A percentile compares a stretch with the other conserved stretches of the same genome.
Conservation (phyloP, 352 stramenopile species). For the Pythium utonaiense region DNA sequence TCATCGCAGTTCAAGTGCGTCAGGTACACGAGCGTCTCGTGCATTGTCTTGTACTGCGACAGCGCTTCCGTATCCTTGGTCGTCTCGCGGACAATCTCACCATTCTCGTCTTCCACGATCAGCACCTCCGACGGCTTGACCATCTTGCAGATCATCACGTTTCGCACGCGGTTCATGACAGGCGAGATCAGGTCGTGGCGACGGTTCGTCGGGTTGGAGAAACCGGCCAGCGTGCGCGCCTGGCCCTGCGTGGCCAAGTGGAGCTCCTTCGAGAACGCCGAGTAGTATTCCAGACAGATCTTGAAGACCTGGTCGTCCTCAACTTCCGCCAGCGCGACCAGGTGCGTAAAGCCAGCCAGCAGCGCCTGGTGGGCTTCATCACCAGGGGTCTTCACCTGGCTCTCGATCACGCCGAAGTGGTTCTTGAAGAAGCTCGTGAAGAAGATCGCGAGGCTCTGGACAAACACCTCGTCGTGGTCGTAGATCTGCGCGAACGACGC, state of each 20-base stretch:
- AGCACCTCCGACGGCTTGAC: constrained; percentile 99
- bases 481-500: constrained; percentile 90
- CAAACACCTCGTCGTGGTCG: constrained; percentile 96
- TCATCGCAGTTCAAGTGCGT: constrained; percentile 99
- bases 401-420: constrained; percentile 95
- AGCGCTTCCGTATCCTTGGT: constrained; percentile 99
- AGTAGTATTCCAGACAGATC: constrained; percentile 98
- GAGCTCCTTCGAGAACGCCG: constrained; percentile 95
- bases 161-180: constrained; percentile 93
- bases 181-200: constrained; percentile 68
- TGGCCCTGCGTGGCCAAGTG: constrained; percentile 92
- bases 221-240: constrained; percentile 50
- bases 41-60: constrained; percentile 99
- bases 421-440: constrained; percentile 94
- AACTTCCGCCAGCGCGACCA: constrained; percentile 90
- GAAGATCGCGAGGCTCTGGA: constrained; percentile 97
- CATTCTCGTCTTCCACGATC: constrained; percentile 99
- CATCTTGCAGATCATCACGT: constrained; percentile 99
- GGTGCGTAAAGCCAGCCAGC: constrained; percentile 91
- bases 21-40: constrained; percentile 98
- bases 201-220: constrained; percentile 47
- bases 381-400: constrained; percentile 54
- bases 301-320: constrained; percentile 97
- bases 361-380: constrained; percentile 91
- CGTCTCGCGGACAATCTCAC: constrained; percentile 95